Conservation (phyloP, 2,329 filamentous ascomycete genomes). For the Xylariaceae sp. region DNA sequence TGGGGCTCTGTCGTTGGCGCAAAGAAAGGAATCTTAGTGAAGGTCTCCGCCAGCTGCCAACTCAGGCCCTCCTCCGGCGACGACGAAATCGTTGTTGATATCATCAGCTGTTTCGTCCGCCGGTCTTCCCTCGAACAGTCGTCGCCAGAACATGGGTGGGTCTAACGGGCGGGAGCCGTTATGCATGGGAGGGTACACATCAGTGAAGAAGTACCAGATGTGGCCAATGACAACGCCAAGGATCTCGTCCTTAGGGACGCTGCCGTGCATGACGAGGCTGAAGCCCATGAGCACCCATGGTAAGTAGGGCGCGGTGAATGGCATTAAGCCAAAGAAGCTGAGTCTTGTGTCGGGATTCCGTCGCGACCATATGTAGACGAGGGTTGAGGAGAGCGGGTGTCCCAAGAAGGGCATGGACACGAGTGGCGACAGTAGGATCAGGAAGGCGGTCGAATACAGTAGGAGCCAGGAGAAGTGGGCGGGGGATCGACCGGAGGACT, state of each 20-base stretch:
- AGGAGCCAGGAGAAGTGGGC: conserved; percentile 95
- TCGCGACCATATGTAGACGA: conserved; percentile 97
- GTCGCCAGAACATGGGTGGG: conserved; percentile 84
- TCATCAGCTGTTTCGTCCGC: conserved; percentile 47
- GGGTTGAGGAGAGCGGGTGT: conserved; percentile 84
- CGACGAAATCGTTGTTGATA: conserved; percentile 60
- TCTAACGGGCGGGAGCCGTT: conserved; percentile 81
- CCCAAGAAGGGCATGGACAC: conserved; percentile 92
- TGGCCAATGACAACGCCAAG: conserved; percentile 93
- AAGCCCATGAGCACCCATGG: conserved; percentile 96
- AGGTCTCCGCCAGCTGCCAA: conserved; percentile 63
- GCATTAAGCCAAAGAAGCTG: conserved; percentile 81
- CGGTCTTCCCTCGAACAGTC: conserved; percentile 67
- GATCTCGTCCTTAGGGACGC: conserved; percentile 90
- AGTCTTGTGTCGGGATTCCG: conserved; percentile 89
- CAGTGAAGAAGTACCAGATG: conserved; percentile 96
- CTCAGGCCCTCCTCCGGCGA: conserved; percentile 51
- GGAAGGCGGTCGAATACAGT: conserved; percentile 73
- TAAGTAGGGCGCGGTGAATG: conserved; percentile 90
- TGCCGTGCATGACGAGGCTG: conserved; percentile 84
- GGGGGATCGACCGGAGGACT: conserved; percentile 84
- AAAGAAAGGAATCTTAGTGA: too few relatives aligned
- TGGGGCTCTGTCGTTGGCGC: too few relatives aligned
- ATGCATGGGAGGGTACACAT: conserved; percentile 91
- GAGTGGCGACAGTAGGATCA: conserved; percentile 78